Evolutionary conservation across 495 filamentous ascomycete species (phyloP), one percentile per base, ranked within the genome.

Genomic region (Amphirosellinia nigrospora): DNA sequence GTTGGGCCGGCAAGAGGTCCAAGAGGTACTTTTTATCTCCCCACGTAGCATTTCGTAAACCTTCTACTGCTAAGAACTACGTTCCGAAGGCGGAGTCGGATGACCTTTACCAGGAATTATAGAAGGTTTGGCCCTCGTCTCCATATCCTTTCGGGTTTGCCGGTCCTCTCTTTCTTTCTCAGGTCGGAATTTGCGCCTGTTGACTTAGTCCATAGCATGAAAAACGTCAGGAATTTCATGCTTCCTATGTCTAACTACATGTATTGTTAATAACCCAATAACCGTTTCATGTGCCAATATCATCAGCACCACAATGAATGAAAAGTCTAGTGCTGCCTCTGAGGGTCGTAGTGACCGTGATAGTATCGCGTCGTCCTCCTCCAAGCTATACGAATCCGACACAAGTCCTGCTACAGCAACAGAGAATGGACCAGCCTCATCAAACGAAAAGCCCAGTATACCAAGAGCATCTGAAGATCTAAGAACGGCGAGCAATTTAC

Each of bases 401-500:
- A 34, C 1, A 8, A 61, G 39, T 53, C 66, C 32, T 41, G 19
- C 41, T 43, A 32, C 10, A 9, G n/a, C 66, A 23, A 15, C 43
- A 43, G 43, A 61, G 28, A 23, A 39, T 41, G 55, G 30, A 48
- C 28, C 41, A 36, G n/a, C 10, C 11, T 23, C 43, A 15, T 1
- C 30, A 13, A 11, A 41, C 46, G 56, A 30, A 16, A 48, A 7
- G 39, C 9, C 0, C 34, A 63, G 45, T 36, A 34, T 36, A 30
- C 26, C 62, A 11, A 74, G 56, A 38, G 55, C 62, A 1, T 77
- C 77, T 8, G 64, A 50, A 3, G 75, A 79, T 13, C n/a, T 77
- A 28, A 77, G 75, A 61, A 74, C 75, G 2, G 61, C 75, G 13
- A 77, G 73, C 62, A 76, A 76, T 71, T 70, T 74, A 5, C 69